phyloP scores from a whole-genome alignment of 1,284 basidiomycete genomes.

The Trametes versicolor region DNA sequence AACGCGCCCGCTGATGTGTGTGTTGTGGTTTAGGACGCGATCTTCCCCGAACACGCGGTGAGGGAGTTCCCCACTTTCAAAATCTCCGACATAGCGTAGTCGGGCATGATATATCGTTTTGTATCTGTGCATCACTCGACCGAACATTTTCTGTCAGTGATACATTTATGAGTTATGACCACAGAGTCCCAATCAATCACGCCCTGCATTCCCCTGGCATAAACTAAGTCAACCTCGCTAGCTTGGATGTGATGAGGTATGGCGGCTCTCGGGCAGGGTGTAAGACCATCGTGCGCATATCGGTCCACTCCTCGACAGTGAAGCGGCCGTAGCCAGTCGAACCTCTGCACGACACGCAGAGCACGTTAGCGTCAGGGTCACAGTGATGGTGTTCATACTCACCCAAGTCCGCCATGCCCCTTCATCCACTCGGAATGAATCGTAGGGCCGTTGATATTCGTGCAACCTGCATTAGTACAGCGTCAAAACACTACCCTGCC shows the following conservation, averaged over 20 bases:
- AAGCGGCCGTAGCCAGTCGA: slow-evolving; percentile 63
- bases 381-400: slow-evolving; percentile 13
- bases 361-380: not conserved
- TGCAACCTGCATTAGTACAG: slow-evolving; percentile 46
- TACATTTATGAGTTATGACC: not conserved
- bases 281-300: slow-evolving; percentile 52
- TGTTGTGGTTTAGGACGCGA: too few relatives aligned
- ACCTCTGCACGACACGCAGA: slow-evolving; percentile 45
- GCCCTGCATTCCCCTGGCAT: not conserved
- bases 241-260: slow-evolving; percentile 22
- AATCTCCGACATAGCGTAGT: too few relatives aligned
- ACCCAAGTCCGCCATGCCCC: slow-evolving; percentile 45
- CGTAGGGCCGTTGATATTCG: slow-evolving; percentile 50
- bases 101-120: too few relatives aligned
- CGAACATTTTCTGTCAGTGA: too few relatives aligned
- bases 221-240: not conserved
- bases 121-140: too few relatives aligned
- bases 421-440: slow-evolving; percentile 39
- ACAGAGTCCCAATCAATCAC: not conserved
- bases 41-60: too few relatives aligned
- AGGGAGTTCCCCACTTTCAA: too few relatives aligned
- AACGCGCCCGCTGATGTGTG: too few relatives aligned
- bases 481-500: not conserved
- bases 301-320: slow-evolving; percentile 60
- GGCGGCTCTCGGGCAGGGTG: slow-evolving; percentile 47